Evolutionary conservation across 805 yeast species (phyloP).

Genomic region (Myxozyma kluyveri): DNA sequence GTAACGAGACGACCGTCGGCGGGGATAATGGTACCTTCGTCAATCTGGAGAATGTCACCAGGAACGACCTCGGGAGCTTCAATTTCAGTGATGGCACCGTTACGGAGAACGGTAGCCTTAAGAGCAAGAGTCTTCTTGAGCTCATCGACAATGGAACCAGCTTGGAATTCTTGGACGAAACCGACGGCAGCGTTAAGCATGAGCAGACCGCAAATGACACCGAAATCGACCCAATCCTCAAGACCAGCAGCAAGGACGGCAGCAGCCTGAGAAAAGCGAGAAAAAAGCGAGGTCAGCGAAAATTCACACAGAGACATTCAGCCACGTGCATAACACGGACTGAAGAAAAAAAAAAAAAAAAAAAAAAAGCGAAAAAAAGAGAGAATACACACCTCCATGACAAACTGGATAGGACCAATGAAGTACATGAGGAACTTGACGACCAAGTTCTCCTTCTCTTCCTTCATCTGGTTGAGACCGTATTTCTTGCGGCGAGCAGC

Average conservation of each 20-base stretch:
- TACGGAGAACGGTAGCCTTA: conserved; percentile 80
- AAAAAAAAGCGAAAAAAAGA: not conserved
- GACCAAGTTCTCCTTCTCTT: conserved; percentile 75
- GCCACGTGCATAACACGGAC: conserved; percentile 1
- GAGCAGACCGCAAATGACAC: conserved; percentile 88
- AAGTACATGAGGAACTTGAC: conserved; percentile 82
- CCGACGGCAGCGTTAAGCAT: conserved; percentile 89
- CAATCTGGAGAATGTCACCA: conserved; percentile 89
- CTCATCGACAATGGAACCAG: conserved; percentile 96
- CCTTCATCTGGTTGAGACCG: conserved; percentile 88
- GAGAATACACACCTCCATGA: conserved; percentile 59
- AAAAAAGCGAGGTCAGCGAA: not conserved
- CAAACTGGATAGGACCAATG: conserved; percentile 95
- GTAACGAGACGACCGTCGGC: conserved; percentile 90
- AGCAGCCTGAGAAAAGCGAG: conserved; percentile 52
- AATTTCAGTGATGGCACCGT: conserved; percentile 72
- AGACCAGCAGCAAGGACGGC: conserved; percentile 93
- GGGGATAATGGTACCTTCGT: conserved; percentile 90
- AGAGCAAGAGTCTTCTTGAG: conserved; percentile 92
- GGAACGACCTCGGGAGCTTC: conserved; percentile 86
- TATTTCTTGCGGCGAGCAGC: conserved; percentile 80
- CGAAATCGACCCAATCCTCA: conserved; percentile 98
- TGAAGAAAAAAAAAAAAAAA: not conserved
- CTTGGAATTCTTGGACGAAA: conserved; percentile 96
- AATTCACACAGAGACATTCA: not conserved